Evolutionary conservation across 768 basidiomycete species (phyloP).

Genomic region (Butyriboletus loyo): DNA sequence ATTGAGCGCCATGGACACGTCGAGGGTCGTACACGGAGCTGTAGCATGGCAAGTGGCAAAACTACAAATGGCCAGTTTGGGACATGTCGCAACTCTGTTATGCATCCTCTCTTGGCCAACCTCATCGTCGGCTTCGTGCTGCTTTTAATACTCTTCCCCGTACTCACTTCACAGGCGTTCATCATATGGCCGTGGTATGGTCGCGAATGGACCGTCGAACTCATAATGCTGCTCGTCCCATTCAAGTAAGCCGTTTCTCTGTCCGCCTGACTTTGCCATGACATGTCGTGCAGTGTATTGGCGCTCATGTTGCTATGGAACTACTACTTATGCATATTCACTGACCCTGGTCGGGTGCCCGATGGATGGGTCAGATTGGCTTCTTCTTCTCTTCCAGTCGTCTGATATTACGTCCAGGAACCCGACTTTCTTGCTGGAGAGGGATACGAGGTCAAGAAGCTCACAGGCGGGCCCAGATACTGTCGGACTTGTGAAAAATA

Average conservation of each 20-base stretch:
- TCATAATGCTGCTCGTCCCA: constrained; percentile 73
- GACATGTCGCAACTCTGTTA: constrained; percentile 19
- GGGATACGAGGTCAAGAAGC: constrained; percentile 86
- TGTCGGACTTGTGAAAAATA: constrained; percentile 84
- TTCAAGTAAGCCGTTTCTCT: constrained; percentile 72
- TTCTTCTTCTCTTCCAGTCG: neutral
- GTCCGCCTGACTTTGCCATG: constrained; percentile 4
- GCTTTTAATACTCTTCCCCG: constrained; percentile 79
- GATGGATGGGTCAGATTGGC: constrained; percentile 59
- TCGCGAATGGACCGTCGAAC: constrained; percentile 63
- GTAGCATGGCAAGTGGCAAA: constrained; percentile 17
- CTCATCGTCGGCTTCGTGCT: constrained; percentile 69
- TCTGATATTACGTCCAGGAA: constrained; percentile 37
- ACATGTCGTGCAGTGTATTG: constrained; percentile 48
- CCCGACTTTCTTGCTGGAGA: constrained; percentile 67
- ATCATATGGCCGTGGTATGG: constrained; percentile 95
- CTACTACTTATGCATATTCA: constrained; percentile 78
- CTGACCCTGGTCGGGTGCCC: constrained; percentile 86
- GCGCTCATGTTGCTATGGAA: constrained; percentile 83
- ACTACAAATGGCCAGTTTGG: constrained; percentile 1
- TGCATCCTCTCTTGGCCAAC: constrained; percentile 51
- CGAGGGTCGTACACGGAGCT: constrained; percentile 4
- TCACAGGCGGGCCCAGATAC: constrained; percentile 77
- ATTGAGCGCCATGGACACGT: constrained; percentile 4
- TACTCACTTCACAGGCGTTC: constrained; percentile 86